A percentile compares a stretch with the other conserved stretches of the same genome.
phyloP scores from a whole-genome alignment of 2,329 filamentous ascomycete species.

The Beauveria caledonica region DNA sequence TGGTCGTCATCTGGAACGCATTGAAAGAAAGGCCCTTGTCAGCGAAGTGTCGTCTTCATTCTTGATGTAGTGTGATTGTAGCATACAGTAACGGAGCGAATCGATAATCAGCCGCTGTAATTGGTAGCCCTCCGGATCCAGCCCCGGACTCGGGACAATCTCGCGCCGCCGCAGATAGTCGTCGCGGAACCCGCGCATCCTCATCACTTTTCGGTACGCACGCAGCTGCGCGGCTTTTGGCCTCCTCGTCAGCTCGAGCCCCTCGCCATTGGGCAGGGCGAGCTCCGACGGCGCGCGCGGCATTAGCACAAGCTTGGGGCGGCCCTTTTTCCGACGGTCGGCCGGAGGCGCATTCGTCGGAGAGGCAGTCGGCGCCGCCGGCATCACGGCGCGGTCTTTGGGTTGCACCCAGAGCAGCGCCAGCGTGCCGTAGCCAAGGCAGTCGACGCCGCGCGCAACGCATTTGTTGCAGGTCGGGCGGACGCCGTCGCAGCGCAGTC shows the following conservation, averaged over 20 bases:
- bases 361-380: too few species aligned
- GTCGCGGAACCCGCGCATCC: background rate
- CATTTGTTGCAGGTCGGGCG: slow-evolving; percentile 14
- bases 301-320: slow-evolving; percentile 15
- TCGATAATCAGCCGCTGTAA: slow-evolving; percentile 8
- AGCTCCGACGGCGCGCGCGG: background rate
- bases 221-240: background rate
- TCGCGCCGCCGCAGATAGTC: background rate
- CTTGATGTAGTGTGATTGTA: background rate
- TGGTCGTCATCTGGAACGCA: background rate
- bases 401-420: slow-evolving; percentile 14
- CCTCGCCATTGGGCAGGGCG: background rate
- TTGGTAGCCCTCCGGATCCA: slow-evolving; percentile 12
- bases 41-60: too few species aligned
- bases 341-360: background rate
- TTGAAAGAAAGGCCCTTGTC: too few species aligned
- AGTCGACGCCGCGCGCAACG: slow-evolving; percentile 12
- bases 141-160: background rate
- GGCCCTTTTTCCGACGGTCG: slow-evolving; percentile 7
- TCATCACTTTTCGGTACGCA: background rate
- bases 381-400: background rate
- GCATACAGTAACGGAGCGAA: slow-evolving; percentile 11
- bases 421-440: slow-evolving; percentile 14
- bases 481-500: slow-evolving; percentile 13
- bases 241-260: background rate